These are phyloP conservation scores for Yamadazyma scolyti DNA, from an alignment of 805 yeast genomes.

Conservation along the genomic window DNA sequence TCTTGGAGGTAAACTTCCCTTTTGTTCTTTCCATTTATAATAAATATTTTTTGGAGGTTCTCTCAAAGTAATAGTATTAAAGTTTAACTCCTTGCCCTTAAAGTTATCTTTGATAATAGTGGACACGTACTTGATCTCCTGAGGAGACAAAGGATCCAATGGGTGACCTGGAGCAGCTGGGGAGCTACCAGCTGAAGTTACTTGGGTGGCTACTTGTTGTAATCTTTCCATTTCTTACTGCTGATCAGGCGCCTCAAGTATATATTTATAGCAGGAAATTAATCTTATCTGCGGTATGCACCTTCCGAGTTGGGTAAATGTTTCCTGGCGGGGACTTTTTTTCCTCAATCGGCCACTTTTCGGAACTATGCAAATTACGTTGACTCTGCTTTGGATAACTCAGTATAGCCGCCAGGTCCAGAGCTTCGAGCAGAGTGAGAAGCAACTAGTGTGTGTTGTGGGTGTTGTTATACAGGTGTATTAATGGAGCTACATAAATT, in stretches of 20 bases:
- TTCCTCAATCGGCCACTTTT: slow-evolving; percentile 1
- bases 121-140: slow-evolving; percentile 60
- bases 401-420: too few relatives aligned
- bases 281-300: too few relatives aligned
- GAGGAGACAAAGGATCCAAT: slow-evolving; percentile 64
- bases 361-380: too few relatives aligned
- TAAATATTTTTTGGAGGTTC: slow-evolving; percentile 67
- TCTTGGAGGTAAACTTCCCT: slow-evolving; percentile 64
- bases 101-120: slow-evolving; percentile 47
- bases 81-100: slow-evolving; percentile 43
- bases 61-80: slow-evolving; percentile 67
- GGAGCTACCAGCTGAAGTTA: slow-evolving; percentile 51
- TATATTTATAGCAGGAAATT: too few relatives aligned
- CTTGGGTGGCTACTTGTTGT: slow-evolving; percentile 58
- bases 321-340: slow-evolving; percentile 1
- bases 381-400: too few relatives aligned
- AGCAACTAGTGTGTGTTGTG: too few relatives aligned
- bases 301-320: neutral
- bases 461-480: too few relatives aligned
- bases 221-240: slow-evolving; percentile 58
- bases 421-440: too few relatives aligned
- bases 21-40: slow-evolving; percentile 61
- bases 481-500: too few relatives aligned
- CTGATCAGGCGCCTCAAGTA: too few relatives aligned
- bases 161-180: slow-evolving; percentile 62